Evolutionary conservation across 306 rosid species (phyloP).

Genomic region (Oemleria cerasiformis): DNA sequence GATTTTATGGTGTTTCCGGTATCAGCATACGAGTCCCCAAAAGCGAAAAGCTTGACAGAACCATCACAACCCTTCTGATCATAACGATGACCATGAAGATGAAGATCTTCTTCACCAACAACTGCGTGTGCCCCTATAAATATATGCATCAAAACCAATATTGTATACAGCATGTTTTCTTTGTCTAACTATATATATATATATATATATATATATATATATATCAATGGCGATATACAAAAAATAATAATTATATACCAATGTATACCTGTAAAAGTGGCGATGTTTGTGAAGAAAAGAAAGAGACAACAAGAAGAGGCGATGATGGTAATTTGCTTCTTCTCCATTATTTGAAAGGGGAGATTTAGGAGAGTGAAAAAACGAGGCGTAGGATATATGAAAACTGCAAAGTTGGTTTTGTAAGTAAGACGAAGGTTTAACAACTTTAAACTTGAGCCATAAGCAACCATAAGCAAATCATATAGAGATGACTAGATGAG

Average conservation of each 20-base stretch:
- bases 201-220: too few species aligned
- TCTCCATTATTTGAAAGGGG: constrained; percentile 1
- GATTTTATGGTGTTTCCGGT: constrained; percentile 41
- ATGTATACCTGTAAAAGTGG: background rate
- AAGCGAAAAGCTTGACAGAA: constrained; percentile 38
- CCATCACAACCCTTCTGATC: background rate
- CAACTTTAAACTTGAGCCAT: too few species aligned
- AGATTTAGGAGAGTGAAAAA: too few species aligned
- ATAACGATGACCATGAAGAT: background rate
- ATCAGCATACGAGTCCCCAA: constrained; percentile 57
- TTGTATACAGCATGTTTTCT: background rate
- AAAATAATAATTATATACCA: background rate
- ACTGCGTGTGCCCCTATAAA: background rate
- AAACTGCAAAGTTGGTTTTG: too few species aligned
- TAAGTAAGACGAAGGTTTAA: too few species aligned
- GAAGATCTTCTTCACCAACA: background rate
- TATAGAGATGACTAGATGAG: too few species aligned
- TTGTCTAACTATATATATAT: background rate
- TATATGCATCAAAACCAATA: background rate
- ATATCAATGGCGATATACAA: too few species aligned
- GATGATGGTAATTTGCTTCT: background rate
- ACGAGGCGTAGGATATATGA: too few species aligned
- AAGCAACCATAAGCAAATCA: too few species aligned
- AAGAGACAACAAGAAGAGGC: constrained; percentile 7
- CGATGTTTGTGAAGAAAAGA: background rate